Conservation (phyloP, 2,329 filamentous ascomycete genomes). For the Chrysoporthe deuterocubensis region DNA sequence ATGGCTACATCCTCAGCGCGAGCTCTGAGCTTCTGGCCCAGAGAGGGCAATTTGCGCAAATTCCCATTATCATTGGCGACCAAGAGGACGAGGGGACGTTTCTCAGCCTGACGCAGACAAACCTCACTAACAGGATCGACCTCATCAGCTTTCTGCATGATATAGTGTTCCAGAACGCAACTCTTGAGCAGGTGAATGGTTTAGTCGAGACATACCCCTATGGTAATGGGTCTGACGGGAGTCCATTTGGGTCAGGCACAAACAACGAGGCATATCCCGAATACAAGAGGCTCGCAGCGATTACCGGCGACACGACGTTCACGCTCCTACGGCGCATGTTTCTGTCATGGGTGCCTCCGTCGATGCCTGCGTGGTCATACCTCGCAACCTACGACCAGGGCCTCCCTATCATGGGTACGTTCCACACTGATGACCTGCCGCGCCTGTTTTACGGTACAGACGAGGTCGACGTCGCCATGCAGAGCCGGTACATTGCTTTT, state of each 20-base stretch:
- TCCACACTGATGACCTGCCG: conserved; percentile 62
- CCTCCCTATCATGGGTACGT: conserved; percentile 64
- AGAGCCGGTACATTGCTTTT: conserved; percentile 56
- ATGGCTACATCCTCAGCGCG: conserved; percentile 55
- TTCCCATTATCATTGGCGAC: conserved; percentile 67
- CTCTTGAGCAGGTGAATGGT: conserved; percentile 45
- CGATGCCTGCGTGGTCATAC: conserved; percentile 63
- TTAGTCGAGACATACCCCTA: conserved; percentile 60
- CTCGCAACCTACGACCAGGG: conserved; percentile 62
- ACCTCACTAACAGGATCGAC: conserved; percentile 58
- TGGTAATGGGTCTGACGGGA: conserved; percentile 46
- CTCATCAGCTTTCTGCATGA: conserved; percentile 56
- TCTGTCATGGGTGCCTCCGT: conserved; percentile 45
- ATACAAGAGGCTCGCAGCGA: conserved; percentile 66
- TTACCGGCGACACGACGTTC: conserved; percentile 66
- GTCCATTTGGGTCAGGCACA: conserved; percentile 48
- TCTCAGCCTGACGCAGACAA: conserved; percentile 62
- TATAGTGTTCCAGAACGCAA: conserved; percentile 54
- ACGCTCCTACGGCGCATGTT: conserved; percentile 42
- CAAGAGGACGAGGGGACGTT: conserved; percentile 70
- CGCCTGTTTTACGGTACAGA: conserved; percentile 56
- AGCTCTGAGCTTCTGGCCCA: conserved; percentile 55
- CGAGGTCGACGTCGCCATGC: not conserved
- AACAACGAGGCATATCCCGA: conserved; percentile 65
- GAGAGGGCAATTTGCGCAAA: conserved; percentile 55